Evolutionary conservation across 2,329 filamentous ascomycete genomes (phyloP), one percentile per base, ranked within the genome.

Genomic region (Exophiala bonariae): DNA sequence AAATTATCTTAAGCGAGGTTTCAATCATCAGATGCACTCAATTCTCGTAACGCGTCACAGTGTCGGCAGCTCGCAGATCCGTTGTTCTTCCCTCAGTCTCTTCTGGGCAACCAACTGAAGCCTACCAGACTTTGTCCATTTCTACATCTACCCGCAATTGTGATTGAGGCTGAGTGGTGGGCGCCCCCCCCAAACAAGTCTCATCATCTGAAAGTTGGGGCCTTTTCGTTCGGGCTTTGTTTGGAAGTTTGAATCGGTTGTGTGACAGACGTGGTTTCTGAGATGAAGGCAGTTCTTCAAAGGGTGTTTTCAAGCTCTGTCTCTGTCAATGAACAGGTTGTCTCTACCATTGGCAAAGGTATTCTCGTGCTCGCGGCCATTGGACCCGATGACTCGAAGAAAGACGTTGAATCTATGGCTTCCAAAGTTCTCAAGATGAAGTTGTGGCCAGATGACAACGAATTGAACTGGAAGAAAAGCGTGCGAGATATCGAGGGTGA

Each of bases 261-360:
- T 26, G 23, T 26, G 11, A 26, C 11, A 18, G 35, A 38, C 7
- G 8, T 19, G 35, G 8, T 14, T 26, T 11, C 23, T 26, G 17
- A 30, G 23, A 57, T 57, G 55, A 57, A 57, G 96, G 93, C 90
- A 44, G 88, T 99, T 50, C 74, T 97, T 43, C 93, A 99, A 71
- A 82, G 93, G 57, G 93, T 99, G 41, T 82, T 96, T 51, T 97
- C 91, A 34, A 92, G 92, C 51, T 96, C 92, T 6, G 93, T 99
- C 60, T 93, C 90, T 1, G 92, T 99, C 42, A 91, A 99, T 64
- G 86, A 89, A 63, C 79, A 95, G 65, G 73, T 96, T 22, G 81
- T 99, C 36, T 97, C 93, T 1, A 87, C 86, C 3, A 97, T 99
- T 61, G 89, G 89, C 50, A 88, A 86, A 68, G 93, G 93, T 22